A percentile compares a stretch with the other conserved stretches of the same genome.
Evolutionary conservation across 1,284 basidiomycete genomes (phyloP).

Genomic region (Papiliotrema terrestris): DNA sequence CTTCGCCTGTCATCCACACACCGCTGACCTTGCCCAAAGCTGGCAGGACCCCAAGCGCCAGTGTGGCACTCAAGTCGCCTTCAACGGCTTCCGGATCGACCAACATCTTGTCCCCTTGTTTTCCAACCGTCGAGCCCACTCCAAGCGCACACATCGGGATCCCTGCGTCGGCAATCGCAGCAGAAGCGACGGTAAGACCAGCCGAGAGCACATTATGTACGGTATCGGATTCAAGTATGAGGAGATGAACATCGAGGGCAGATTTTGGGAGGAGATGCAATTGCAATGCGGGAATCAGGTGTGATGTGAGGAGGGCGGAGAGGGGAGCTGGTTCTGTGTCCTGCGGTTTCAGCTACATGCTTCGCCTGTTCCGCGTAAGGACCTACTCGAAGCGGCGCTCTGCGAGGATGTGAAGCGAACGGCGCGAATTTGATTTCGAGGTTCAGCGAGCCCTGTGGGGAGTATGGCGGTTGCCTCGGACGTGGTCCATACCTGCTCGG

Average conservation of each 20-base stretch:
- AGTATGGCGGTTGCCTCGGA: constrained; percentile 61
- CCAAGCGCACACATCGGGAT: constrained; percentile 44
- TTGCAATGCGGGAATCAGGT: constrained; percentile 77
- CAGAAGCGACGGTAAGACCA: constrained; percentile 79
- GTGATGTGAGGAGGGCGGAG: constrained; percentile 77
- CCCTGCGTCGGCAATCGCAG: constrained; percentile 61
- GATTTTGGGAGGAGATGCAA: constrained; percentile 91
- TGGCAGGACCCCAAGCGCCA: constrained; percentile 79
- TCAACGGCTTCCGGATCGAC: constrained; percentile 73
- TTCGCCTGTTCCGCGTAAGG: neutral
- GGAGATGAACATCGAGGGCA: constrained; percentile 85
- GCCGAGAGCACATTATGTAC: constrained; percentile 78
- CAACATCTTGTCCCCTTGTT: constrained; percentile 53
- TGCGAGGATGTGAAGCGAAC: constrained; percentile 72
- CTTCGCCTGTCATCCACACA: constrained; percentile 69
- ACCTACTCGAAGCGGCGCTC: constrained; percentile 80
- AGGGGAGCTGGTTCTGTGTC: constrained; percentile 89
- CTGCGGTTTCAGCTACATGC: constrained; percentile 51
- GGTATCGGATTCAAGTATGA: constrained; percentile 86
- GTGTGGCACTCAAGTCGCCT: constrained; percentile 55
- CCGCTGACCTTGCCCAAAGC: constrained; percentile 83
- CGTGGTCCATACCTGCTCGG: constrained; percentile 80
- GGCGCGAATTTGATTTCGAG: constrained; percentile 97
- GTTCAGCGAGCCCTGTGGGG: constrained; percentile 80
- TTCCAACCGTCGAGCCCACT: constrained; percentile 24